phyloP scores from a whole-genome alignment of 2,329 filamentous ascomycete genomes.

The Hypoxylon sp. region DNA sequence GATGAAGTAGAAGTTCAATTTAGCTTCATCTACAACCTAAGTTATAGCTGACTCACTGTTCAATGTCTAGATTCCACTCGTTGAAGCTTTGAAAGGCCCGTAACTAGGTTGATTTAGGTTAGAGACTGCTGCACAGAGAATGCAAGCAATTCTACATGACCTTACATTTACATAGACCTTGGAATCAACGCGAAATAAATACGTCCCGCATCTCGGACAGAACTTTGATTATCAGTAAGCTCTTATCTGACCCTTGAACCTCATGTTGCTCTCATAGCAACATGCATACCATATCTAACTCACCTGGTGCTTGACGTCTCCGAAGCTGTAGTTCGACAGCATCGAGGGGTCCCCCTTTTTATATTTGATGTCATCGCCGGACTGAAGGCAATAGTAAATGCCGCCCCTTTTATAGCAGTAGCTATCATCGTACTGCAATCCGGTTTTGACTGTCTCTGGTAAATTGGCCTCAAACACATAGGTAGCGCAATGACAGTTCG shows the following conservation, averaged over 20 bases:
- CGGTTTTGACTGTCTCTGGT: slow-evolving; percentile 69
- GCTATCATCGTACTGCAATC: slow-evolving; percentile 73
- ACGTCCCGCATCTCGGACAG: slow-evolving; percentile 63
- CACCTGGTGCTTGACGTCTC: slow-evolving; percentile 59
- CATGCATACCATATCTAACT: background rate
- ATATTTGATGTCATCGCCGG: slow-evolving; percentile 55
- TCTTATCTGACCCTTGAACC: no score
- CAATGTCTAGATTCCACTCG: slow-evolving; percentile 55
- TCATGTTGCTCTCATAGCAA: no score
- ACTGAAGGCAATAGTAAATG: slow-evolving; percentile 52
- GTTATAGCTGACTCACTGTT: slow-evolving; percentile 49
- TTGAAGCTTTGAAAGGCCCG: slow-evolving; percentile 61
- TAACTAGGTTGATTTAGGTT: slow-evolving; percentile 48
- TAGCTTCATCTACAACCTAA: background rate
- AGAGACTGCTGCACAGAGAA: background rate
- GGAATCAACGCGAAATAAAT: slow-evolving; percentile 51
- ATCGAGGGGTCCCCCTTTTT: slow-evolving; percentile 60
- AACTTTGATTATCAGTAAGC: slow-evolving; percentile 56
- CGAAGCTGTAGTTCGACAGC: slow-evolving; percentile 62
- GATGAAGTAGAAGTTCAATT: background rate
- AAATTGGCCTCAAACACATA: slow-evolving; percentile 64
- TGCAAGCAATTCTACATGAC: slow-evolving; percentile 44
- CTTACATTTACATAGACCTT: slow-evolving; percentile 43
- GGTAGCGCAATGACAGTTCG: slow-evolving; percentile 68
- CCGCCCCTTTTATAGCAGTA: slow-evolving; percentile 69